Evolutionary conservation across 2,329 filamentous ascomycete species (phyloP).

Genomic region (Clonostachys byssicola): DNA sequence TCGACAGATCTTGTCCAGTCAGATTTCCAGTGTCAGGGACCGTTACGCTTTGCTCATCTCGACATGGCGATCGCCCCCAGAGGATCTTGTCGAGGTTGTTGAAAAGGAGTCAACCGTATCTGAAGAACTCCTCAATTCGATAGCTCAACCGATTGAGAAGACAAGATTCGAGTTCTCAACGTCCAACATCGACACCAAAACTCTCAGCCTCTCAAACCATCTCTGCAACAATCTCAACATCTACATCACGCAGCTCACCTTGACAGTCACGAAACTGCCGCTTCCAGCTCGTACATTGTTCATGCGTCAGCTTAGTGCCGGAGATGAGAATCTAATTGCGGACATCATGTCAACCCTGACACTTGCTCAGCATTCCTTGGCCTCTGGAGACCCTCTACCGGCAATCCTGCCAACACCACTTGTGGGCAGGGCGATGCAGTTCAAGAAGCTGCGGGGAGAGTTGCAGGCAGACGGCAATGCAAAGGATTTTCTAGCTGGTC

Average conservation of each 20-base stretch:
- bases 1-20: slow-evolving; percentile 36
- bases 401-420: slow-evolving; percentile 42
- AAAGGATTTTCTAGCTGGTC: too few relatives aligned
- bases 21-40: slow-evolving; percentile 34
- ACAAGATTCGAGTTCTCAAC: slow-evolving; percentile 21
- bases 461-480: too few relatives aligned
- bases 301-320: slow-evolving; percentile 24
- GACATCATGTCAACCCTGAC: slow-evolving; percentile 45
- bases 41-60: slow-evolving; percentile 45
- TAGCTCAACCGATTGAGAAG: slow-evolving; percentile 15
- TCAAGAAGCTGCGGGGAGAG: too few relatives aligned
- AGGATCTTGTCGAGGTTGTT: slow-evolving; percentile 13
- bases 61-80: slow-evolving; percentile 28
- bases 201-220: slow-evolving; percentile 18
- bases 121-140: slow-evolving; percentile 15
- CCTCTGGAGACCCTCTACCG: slow-evolving; percentile 40
- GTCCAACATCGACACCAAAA: slow-evolving; percentile 19
- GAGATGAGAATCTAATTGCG: slow-evolving; percentile 34
- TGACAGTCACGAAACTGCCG: slow-evolving; percentile 28
- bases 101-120: slow-evolving; percentile 20
- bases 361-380: slow-evolving; percentile 39
- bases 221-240: slow-evolving; percentile 24
- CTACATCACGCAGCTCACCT: slow-evolving; percentile 19
- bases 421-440: slow-evolving; percentile 8
- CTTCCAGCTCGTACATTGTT: slow-evolving; percentile 22